Evolutionary conservation across 495 filamentous ascomycete genomes (phyloP).

Genomic region (Cairneyella variabilis): DNA sequence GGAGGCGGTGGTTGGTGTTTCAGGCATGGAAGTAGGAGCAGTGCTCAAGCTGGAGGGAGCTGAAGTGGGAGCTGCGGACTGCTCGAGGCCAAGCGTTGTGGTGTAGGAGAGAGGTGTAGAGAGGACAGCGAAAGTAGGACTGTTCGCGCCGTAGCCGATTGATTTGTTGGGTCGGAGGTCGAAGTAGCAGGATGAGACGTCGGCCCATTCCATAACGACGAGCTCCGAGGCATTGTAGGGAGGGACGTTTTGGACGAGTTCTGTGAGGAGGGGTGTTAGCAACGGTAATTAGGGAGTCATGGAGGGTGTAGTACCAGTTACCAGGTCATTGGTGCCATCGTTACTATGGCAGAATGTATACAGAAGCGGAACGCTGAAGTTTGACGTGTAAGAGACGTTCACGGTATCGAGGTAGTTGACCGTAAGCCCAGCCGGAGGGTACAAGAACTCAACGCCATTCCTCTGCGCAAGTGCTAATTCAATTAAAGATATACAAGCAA

Average conservation of each 20-base stretch:
- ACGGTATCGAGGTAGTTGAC: slow-evolving; percentile 10
- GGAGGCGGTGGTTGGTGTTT: background rate
- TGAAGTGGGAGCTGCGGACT: background rate
- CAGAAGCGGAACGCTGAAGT: slow-evolving; percentile 1
- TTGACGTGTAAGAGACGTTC: slow-evolving; percentile 7
- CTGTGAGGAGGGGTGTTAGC: background rate
- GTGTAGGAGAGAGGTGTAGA: background rate
- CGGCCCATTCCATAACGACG: background rate
- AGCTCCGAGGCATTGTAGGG: slow-evolving; percentile 9
- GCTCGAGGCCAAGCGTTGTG: background rate
- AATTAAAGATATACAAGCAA: background rate
- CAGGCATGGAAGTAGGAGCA: background rate
- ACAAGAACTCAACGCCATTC: slow-evolving; percentile 8
- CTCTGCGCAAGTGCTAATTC: background rate
- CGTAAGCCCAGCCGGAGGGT: background rate
- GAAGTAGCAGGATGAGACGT: background rate
- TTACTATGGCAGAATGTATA: slow-evolving; percentile 14
- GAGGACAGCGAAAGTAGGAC: background rate
- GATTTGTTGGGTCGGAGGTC: slow-evolving; percentile 10
- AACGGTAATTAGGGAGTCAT: background rate
- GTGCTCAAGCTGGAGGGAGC: background rate
- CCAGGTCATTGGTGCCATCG: background rate
- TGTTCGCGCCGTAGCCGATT: slow-evolving; percentile 8
- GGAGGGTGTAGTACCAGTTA: background rate
- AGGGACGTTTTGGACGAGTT: background rate